Conservation (phyloP, 2,329 filamentous ascomycete genomes). For the Colletotrichum sidae region DNA sequence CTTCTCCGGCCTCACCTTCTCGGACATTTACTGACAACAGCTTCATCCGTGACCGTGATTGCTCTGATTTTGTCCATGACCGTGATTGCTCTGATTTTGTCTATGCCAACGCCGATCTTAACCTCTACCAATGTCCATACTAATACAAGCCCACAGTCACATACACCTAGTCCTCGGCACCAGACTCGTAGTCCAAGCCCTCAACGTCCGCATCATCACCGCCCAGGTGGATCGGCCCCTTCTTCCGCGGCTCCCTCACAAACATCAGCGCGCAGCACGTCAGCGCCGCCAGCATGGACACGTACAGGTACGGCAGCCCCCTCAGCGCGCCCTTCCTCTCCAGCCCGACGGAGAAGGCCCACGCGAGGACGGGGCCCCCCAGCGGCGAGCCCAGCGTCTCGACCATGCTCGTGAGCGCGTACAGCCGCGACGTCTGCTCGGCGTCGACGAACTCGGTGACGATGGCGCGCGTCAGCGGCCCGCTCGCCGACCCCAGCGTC, state of each 20-base stretch:
- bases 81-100: too few relatives aligned
- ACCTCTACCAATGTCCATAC: background rate
- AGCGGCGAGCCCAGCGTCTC: conserved; percentile 54
- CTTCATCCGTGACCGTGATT: too few relatives aligned
- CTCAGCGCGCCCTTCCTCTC: conserved; percentile 49
- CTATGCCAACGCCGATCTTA: background rate
- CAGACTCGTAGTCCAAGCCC: conserved; percentile 19
- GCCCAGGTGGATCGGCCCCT: conserved; percentile 16
- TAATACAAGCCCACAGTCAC: background rate
- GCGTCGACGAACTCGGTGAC: conserved; percentile 52
- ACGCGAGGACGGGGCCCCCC: conserved; percentile 53
- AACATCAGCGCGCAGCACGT: conserved; percentile 45
- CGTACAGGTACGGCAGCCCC: conserved; percentile 55
- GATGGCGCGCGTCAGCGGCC: conserved; percentile 53
- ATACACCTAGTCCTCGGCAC: conserved; percentile 20
- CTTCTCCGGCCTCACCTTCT: background rate
- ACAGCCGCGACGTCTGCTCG: conserved; percentile 53
- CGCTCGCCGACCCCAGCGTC: conserved; percentile 52
- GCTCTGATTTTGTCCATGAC: background rate
- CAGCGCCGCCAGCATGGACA: conserved; percentile 45
- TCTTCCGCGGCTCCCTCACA: conserved; percentile 48
- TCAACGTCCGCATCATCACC: background rate
- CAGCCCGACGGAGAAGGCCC: conserved; percentile 52
- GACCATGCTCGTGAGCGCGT: conserved; percentile 54
- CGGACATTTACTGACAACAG: too few relatives aligned